phyloP scores from a whole-genome alignment of 306 rosid genomes.

The Trifolium subterraneum region DNA sequence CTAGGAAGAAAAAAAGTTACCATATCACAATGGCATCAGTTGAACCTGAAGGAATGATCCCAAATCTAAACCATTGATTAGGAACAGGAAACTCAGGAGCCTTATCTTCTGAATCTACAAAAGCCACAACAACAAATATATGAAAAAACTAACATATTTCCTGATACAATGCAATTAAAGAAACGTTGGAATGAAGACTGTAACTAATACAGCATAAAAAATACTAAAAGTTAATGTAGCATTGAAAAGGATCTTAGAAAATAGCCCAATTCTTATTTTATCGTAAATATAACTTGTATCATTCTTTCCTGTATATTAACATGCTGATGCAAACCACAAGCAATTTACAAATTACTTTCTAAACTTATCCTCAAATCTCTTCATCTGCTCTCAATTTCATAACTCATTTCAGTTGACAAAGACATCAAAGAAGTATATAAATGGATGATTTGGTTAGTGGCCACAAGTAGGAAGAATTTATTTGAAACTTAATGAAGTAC shows the following conservation, averaged over 20 bases:
- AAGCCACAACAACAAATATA: constrained; percentile 27
- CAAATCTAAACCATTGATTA: constrained; percentile 75
- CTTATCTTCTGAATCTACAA: constrained; percentile 58
- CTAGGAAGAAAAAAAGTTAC: constrained; percentile 48
- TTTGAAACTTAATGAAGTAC: constrained; percentile 36
- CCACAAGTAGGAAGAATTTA: constrained; percentile 40
- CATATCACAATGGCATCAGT: constrained; percentile 96
- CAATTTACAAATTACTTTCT: constrained; percentile 20
- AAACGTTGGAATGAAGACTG: neutral
- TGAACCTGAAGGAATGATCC: constrained; percentile 96
- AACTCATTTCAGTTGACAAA: constrained; percentile 48
- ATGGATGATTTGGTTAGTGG: constrained; percentile 36
- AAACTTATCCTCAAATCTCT: constrained; percentile 29
- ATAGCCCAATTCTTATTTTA: neutral
- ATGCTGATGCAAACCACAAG: constrained; percentile 28
- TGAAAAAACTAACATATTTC: constrained; percentile 23
- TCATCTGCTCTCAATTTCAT: constrained; percentile 1
- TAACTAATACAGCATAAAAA: constrained; percentile 22
- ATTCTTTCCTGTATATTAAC: constrained; percentile 18
- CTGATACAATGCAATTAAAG: constrained; percentile 5
- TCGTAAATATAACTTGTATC: constrained; percentile 19
- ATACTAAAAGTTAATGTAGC: neutral
- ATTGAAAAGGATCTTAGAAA: constrained; percentile 16
- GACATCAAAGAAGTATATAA: constrained; percentile 30
- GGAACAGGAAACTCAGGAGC: constrained; percentile 63